These are phyloP conservation scores for Pythium rhizo-oryzae DNA, from an alignment of 352 stramenopile species.

Conservation along the genomic window DNA sequence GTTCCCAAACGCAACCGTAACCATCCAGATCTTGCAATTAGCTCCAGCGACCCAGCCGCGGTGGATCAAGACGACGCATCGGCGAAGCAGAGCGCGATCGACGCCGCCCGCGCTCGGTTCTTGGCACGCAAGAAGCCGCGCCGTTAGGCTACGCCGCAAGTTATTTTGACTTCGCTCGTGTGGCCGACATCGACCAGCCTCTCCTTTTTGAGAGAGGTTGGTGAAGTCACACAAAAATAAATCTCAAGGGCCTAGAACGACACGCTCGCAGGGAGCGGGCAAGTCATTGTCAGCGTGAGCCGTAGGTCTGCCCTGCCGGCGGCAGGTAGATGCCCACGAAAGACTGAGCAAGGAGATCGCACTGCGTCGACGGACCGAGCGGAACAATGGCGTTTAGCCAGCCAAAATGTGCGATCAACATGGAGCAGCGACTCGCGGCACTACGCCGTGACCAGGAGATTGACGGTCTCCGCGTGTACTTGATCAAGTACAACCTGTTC, in stretches of 20 bases:
- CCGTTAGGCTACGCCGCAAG: neutral
- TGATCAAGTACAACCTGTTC: constrained; percentile 91
- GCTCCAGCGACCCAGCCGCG: neutral
- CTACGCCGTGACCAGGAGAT: constrained; percentile 85
- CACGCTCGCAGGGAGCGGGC: neutral
- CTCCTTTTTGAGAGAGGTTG: neutral
- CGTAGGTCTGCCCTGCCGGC: too few relatives aligned
- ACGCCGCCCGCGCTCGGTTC: constrained; percentile 31
- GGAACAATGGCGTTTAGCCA: constrained; percentile 65
- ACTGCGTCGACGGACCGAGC: neutral
- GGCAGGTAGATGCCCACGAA: neutral
- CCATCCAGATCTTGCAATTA: too few relatives aligned
- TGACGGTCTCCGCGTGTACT: constrained; percentile 75
- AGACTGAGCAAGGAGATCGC: neutral
- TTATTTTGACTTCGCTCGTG: neutral
- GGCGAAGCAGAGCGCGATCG: constrained; percentile 12
- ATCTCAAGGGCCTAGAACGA: neutral
- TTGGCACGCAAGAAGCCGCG: constrained; percentile 27
- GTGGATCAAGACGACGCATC: neutral
- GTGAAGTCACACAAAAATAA: neutral
- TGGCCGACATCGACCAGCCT: neutral
- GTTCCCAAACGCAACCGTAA: neutral
- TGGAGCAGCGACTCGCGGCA: constrained; percentile 81
- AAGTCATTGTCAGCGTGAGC: neutral
- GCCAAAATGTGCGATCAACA: constrained; percentile 84